Base-by-base conservation (phyloP, 176 grass and related monocot genomes). In the Musa troglodytarum region DNA sequence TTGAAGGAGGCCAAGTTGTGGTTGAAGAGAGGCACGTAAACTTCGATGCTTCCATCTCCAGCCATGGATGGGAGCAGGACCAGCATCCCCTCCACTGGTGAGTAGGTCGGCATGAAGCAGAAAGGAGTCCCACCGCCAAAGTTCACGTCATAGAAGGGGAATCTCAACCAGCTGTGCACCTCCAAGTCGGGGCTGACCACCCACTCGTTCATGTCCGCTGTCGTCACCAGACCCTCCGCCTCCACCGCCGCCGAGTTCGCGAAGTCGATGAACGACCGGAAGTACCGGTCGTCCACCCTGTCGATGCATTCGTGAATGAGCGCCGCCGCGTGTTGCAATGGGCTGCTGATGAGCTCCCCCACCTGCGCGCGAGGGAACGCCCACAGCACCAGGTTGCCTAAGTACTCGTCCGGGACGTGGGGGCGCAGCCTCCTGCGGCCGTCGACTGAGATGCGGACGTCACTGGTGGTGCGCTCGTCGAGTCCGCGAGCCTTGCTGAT, bases 61-160 rank as follows among this genome's bases (percentile, higher is more conserved):
- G 78, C 63, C 76, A 84, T 78, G 4, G 86, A 86, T 7, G 90
- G 90, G 10, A 85, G 77, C 14, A 92, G 64, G 65, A 89, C 85
- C 0, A 92, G 57, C 81, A 92, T 77, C 55, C 90, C 90, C 62
- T 89, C 90, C 19, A 76, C 81, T 0, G 87, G 82, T 51, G 87
- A 83, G 77, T 93, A 93, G 0, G 82, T 73, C 15, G 91, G 91
- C 85, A 87, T 85, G 85, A 90, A 87, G 73, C 87, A 90, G 63
- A 15, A 85, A 0, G 87, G 91, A 61, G 62, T 50, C 3, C 91
- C 91, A 0, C 51, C 29, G 25, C 91, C 91, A 17, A 93, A 93
- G 76, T 93, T 85, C 53, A 93, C 77, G 73, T 81, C 80, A 55
- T 85, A 64, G 70, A 93, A 87, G 3, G 90, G 90, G 21, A 93